Base-by-base conservation (phyloP, 345 rosid species). In the Geranium rotundifolium region DNA sequence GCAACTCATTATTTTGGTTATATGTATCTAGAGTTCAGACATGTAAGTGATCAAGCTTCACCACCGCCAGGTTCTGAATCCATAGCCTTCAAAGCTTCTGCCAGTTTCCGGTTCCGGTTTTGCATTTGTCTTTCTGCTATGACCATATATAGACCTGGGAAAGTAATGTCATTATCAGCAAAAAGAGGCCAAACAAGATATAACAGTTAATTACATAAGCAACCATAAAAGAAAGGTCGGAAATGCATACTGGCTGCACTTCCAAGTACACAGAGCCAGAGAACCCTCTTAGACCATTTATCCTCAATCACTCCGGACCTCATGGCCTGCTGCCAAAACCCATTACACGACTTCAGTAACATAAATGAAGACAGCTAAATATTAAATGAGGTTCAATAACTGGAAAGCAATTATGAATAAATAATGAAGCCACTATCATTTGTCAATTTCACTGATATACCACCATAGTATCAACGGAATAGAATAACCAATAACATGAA, bases 111-210 rank as follows among this genome's bases (percentile, higher is more conserved):
- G 2, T 77, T 72, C 65, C 88, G 78, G 80, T 84, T 88, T 81
- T 85, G 88, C 30, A 75, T 74, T 77, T 88, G 91, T 69, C 96
- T 86, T 37, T 91, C 90, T 27, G 71, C 87, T 19, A 83, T 85
- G 67, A 86, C 96, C 95, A 86, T 88, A 73, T 86, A 91, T 23
- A 88, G 66, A 68, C 93, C 97, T 90, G 70, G 62, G 56, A 30
- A 16, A 56, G 49, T 12, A 31, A 19, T 8, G 63, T 55, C 31
- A 20, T 46, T 19, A 57, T 62, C 55, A 60, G 37, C 13, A 39
- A 29, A 57, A 62, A 10, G 17, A 17, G 18, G 54, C 15, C 59
- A 55, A 41, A 8, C 6, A 13, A 14, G 27, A 37, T 23, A 16
- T 27, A 58, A 16, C 52, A 56, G 29, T 39, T 49, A 13, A 46